Evolutionary conservation across 176 grass and related monocot species (phyloP).

Genomic region (Oryza rufipogon): DNA sequence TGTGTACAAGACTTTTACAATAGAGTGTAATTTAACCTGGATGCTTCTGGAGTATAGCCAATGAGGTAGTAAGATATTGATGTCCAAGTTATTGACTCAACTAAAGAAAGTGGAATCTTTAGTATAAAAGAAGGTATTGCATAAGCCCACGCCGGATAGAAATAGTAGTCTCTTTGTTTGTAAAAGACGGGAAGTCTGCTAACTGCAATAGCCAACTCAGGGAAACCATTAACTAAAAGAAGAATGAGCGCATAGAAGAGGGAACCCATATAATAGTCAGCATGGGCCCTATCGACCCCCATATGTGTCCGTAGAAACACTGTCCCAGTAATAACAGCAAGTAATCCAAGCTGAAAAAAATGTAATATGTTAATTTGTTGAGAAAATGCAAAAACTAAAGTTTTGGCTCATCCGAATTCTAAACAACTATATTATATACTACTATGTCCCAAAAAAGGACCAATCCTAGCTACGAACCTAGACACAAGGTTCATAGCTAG

Average conservation of each 20-base stretch:
- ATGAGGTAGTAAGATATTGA: slow-evolving; percentile 85
- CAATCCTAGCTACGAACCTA: too few relatives aligned
- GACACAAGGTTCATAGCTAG: too few relatives aligned
- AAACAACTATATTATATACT: too few relatives aligned
- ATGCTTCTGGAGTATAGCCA: slow-evolving; percentile 69
- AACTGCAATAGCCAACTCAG: slow-evolving; percentile 71
- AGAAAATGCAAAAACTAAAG: too few relatives aligned
- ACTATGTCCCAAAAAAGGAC: too few relatives aligned
- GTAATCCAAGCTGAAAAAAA: slow-evolving; percentile 53
- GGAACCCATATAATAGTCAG: slow-evolving; percentile 80
- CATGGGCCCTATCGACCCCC: slow-evolving; percentile 51
- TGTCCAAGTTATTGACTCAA: slow-evolving; percentile 73
- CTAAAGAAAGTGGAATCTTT: slow-evolving; percentile 75
- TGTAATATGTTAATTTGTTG: not conserved
- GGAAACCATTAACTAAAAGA: slow-evolving; percentile 73
- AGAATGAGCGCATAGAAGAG: slow-evolving; percentile 70
- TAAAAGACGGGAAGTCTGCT: slow-evolving; percentile 74
- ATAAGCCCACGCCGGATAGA: slow-evolving; percentile 93
- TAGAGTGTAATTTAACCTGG: slow-evolving; percentile 45
- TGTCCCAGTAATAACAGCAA: slow-evolving; percentile 63
- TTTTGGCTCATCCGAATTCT: too few relatives aligned
- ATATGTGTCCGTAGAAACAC: slow-evolving; percentile 67
- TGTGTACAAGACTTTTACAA: too few relatives aligned
- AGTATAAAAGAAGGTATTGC: slow-evolving; percentile 67
- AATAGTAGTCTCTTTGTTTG: slow-evolving; percentile 75